Percentiles rank a stretch among this genome's conserved stretches.
Evolutionary conservation across 2,329 filamentous ascomycete species (phyloP).

Genomic region (Lecanosticta acicola): DNA sequence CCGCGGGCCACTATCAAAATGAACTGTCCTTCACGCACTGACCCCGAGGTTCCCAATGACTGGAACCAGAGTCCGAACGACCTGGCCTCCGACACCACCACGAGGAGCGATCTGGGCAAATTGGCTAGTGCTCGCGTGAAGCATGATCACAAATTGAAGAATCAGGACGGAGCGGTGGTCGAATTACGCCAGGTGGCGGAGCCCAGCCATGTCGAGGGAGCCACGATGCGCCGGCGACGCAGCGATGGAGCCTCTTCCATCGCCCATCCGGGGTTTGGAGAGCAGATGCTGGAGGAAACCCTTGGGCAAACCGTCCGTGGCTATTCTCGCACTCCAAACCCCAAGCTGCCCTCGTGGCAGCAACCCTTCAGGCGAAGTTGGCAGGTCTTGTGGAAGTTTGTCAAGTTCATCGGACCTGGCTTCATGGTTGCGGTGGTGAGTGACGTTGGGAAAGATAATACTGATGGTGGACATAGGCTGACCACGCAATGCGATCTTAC

Average conservation of each 20-base stretch:
- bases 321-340: slow-evolving; percentile 15
- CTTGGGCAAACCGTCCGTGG: slow-evolving; percentile 11
- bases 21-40: slow-evolving; percentile 61
- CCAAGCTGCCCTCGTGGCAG: slow-evolving; percentile 18
- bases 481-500: no score
- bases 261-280: slow-evolving; percentile 20
- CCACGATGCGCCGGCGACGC: slow-evolving; percentile 3
- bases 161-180: slow-evolving; percentile 25
- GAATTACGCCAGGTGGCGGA: slow-evolving; percentile 17
- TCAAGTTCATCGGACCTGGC: slow-evolving; percentile 58
- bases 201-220: slow-evolving; percentile 11
- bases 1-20: no score
- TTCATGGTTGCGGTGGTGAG: slow-evolving; percentile 50
- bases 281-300: slow-evolving; percentile 23
- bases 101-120: slow-evolving; percentile 56
- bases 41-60: slow-evolving; percentile 48
- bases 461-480: no score
- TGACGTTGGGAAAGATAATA: neutral
- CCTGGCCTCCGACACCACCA: slow-evolving; percentile 56
- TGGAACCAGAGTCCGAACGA: slow-evolving; percentile 59
- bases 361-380: slow-evolving; percentile 14
- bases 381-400: slow-evolving; percentile 39
- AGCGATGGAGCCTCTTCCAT: slow-evolving; percentile 19
- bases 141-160: slow-evolving; percentile 39
- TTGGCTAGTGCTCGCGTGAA: slow-evolving; percentile 54